Conservation (phyloP, 1,284 basidiomycete species). For the Melampsora larici-populina region DNA sequence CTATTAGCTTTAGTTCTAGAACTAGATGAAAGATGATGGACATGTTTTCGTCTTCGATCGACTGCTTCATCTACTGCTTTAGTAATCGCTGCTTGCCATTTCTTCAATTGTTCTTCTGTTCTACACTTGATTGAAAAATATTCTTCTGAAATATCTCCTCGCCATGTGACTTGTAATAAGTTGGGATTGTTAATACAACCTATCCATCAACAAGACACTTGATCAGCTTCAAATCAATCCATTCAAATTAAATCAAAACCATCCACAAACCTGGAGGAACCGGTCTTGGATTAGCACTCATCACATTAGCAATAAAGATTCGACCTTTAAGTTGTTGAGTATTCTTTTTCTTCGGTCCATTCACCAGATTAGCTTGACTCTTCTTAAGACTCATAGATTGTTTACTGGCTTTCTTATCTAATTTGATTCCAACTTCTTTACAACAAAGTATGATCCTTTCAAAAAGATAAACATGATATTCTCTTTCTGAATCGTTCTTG, state of each 20-base stretch:
- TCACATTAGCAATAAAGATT: slow-evolving; percentile 96
- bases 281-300: slow-evolving; percentile 64
- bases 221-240: not conserved
- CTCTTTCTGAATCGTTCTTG: slow-evolving; percentile 92
- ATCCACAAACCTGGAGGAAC: slow-evolving; percentile 31
- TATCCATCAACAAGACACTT: too few relatives aligned
- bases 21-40: slow-evolving; percentile 42
- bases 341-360: slow-evolving; percentile 59
- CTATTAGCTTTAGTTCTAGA: slow-evolving; percentile 31
- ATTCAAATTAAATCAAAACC: not conserved
- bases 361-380: not conserved
- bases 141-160: slow-evolving; percentile 70
- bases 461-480: slow-evolving; percentile 98
- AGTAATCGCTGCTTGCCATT: slow-evolving; percentile 86
- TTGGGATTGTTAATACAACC: slow-evolving; percentile 49
- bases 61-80: slow-evolving; percentile 68
- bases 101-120: slow-evolving; percentile 83
- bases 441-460: slow-evolving; percentile 99
- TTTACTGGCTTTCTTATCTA: slow-evolving; percentile 36
- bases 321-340: slow-evolving; percentile 89
- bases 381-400: slow-evolving; percentile 47
- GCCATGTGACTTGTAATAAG: slow-evolving; percentile 80
- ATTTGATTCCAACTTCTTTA: slow-evolving; percentile 66
- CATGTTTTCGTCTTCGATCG: slow-evolving; percentile 30
- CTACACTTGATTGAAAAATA: slow-evolving; percentile 90